Base-by-base conservation (phyloP, 2,329 filamentous ascomycete genomes). In the Exophiala sp. region DNA sequence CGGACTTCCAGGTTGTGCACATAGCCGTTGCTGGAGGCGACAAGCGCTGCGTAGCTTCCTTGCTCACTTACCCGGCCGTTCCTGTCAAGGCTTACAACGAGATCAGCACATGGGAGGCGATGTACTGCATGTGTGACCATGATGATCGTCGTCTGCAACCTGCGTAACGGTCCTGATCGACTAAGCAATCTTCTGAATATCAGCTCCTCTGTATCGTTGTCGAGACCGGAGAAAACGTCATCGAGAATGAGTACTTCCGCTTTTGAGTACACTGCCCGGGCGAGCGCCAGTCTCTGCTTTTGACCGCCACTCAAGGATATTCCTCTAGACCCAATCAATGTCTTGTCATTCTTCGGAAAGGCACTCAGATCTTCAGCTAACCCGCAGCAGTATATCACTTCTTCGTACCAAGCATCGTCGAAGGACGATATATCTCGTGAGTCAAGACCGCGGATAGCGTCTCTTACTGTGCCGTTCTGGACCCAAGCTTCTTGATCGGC, bases 151-250 rank as follows among this genome's bases (percentile, higher is more conserved):
- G 69, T 63, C 32, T 68, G 65, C 43, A 69, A 68, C 39, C 69
- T 66, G 24, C 72, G 69, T 1, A 80, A 62, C 5, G 79, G 64
- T 10, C 77, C 77, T n/a, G 75, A 64, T 10, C 62, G 63, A 2
- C 76, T 75, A 36, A 80, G 68, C 0, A 80, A 63, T 44, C 67
- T 70, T 54, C 75, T 68, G 63, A 77, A 78, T 11, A 80, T 73
- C 32, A 71, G 68, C 29, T 76, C 73, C 51, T 78, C 76, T 0
- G 77, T 79, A 12, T 72, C 68, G 8, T 71, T 66, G 59, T 80
- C 78, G 5, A 81, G 69, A 2, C 77, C 77, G 54, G 73, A 78
- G n/a, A 81, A 70, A 16, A 75, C 72, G 58, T 80, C 77, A 58
- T 80, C 78, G 10, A 81, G 68, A 16, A 81, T 68, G 29, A 79